Evolutionary conservation across 2,329 filamentous ascomycete genomes (phyloP).

Genomic region (Celoporthe dispersa): DNA sequence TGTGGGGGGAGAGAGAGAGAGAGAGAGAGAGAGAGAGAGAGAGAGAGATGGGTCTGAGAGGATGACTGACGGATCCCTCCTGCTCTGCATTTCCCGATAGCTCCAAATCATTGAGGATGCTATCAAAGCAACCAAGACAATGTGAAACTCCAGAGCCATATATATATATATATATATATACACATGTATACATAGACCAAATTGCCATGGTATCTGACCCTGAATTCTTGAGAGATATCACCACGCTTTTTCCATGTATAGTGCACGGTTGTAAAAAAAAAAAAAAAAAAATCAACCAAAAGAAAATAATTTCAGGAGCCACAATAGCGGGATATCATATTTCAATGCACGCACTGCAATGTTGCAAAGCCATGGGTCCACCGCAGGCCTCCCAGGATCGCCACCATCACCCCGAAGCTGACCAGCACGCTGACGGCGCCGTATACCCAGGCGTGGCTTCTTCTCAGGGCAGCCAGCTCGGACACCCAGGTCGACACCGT

Average conservation of each 20-base stretch:
- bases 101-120: too few relatives aligned
- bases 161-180: neutral
- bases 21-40: neutral
- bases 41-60: neutral
- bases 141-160: neutral
- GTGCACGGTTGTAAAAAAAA: neutral
- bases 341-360: slow-evolving; percentile 44
- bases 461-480: slow-evolving; percentile 59
- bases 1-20: too few relatives aligned
- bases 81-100: neutral
- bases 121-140: neutral
- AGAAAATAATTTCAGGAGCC: neutral
- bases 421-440: slow-evolving; percentile 63
- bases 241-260: neutral
- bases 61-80: neutral
- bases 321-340: neutral
- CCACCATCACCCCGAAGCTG: slow-evolving; percentile 64
- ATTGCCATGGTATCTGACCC: neutral
- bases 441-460: slow-evolving; percentile 67
- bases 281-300: too few relatives aligned
- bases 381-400: slow-evolving; percentile 74
- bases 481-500: slow-evolving; percentile 71
- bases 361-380: slow-evolving; percentile 67
- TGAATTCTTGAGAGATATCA: neutral
- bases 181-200: neutral